Conservation (phyloP, 805 yeast genomes). For the Jamesozyma rosinii region DNA sequence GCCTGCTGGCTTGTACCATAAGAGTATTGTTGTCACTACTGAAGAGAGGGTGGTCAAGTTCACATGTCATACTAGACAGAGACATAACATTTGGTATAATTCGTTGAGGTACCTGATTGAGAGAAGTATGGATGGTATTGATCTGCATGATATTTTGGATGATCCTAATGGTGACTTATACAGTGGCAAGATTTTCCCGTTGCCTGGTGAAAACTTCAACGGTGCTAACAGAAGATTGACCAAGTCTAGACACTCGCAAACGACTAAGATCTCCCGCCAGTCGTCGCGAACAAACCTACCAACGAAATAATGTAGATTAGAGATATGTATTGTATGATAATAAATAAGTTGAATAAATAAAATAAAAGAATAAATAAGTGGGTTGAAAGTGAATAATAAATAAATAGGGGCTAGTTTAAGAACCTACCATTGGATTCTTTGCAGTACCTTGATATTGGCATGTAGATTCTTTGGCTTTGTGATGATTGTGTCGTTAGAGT, state of each 20-base stretch:
- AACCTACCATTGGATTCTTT: conserved; percentile 26
- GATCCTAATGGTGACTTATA: conserved; percentile 30
- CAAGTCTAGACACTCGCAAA: conserved; percentile 9
- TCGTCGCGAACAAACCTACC: conserved; percentile 3
- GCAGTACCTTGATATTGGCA: conserved; percentile 25
- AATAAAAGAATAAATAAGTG: neutral
- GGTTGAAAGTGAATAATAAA: conserved; percentile 1
- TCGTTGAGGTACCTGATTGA: conserved; percentile 69
- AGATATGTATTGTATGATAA: neutral
- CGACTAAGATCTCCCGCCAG: conserved; percentile 6
- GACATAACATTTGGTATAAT: conserved; percentile 88
- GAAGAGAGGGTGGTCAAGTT: conserved; percentile 61
- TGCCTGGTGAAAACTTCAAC: conserved; percentile 18
- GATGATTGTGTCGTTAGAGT: neutral
- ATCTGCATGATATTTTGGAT: conserved; percentile 38
- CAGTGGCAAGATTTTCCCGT: conserved; percentile 25
- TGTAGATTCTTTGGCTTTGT: conserved; percentile 17
- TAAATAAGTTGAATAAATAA: neutral
- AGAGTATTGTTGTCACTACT: conserved; percentile 69
- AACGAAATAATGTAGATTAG: neutral
- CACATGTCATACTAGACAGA: conserved; percentile 78
- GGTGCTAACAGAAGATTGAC: conserved; percentile 13
- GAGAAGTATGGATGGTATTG: conserved; percentile 51
- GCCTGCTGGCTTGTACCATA: conserved; percentile 82
- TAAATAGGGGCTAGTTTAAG: neutral